Percentiles rank a stretch among this genome's conserved stretches.
These are phyloP conservation scores for Aphanomyces astaci DNA, from an alignment of 352 stramenopile species.

Conservation along the genomic window DNA sequence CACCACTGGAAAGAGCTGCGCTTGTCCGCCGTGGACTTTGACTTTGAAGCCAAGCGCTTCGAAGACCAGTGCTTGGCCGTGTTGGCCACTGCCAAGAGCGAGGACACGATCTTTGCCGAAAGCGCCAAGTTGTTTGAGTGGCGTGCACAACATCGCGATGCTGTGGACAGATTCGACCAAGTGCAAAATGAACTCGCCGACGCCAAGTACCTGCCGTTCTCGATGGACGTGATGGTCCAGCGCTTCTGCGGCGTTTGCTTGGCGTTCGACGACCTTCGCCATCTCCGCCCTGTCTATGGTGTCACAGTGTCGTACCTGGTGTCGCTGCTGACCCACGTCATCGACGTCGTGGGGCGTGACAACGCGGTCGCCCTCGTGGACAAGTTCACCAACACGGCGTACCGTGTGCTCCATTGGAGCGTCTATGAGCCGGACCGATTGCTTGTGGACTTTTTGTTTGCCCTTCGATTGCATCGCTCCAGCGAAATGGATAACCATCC, in stretches of 20 bases:
- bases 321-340: constrained; percentile 29
- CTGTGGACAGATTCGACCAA: neutral
- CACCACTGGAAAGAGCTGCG: constrained; percentile 16
- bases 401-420: constrained; percentile 26
- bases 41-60: neutral
- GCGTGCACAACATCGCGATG: neutral
- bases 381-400: constrained; percentile 21
- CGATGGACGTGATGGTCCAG: constrained; percentile 9
- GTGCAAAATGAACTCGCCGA: neutral
- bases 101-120: constrained; percentile 15
- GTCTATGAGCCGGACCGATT: constrained; percentile 32
- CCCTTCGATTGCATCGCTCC: constrained; percentile 30
- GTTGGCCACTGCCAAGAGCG: neutral
- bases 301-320: constrained; percentile 34
- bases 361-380: constrained; percentile 10
- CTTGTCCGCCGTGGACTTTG: neutral
- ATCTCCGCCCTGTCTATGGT: constrained; percentile 13
- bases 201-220: neutral
- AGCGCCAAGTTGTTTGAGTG: constrained; percentile 2
- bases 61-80: constrained; percentile 6
- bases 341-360: constrained; percentile 4
- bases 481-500: constrained; percentile 9
- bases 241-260: constrained; percentile 9
- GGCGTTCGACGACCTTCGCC: constrained; percentile 30
- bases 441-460: constrained; percentile 36